These are phyloP conservation scores for Hericium rajendrae DNA, from an alignment of 768 basidiomycete genomes.

Conservation along the genomic window DNA sequence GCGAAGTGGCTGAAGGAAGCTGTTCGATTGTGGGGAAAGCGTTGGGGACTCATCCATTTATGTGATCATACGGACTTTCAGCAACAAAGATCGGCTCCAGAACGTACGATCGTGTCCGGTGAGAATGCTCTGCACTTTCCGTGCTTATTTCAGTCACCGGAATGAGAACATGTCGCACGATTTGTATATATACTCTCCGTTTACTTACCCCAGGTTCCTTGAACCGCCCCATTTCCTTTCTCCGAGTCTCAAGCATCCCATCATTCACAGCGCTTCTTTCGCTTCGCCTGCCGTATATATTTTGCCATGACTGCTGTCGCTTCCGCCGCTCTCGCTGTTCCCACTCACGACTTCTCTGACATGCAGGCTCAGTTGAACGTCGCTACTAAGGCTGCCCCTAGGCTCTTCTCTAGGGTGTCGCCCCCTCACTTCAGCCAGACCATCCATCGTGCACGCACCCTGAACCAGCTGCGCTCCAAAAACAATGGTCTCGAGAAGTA, in stretches of 20 bases:
- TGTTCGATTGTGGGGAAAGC: background rate
- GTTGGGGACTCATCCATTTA: background rate
- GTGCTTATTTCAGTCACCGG: too few relatives aligned
- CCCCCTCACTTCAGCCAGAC: constrained; percentile 18
- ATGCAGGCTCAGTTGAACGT: constrained; percentile 9
- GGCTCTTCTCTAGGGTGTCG: constrained; percentile 10
- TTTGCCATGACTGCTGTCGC: background rate
- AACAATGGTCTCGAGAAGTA: constrained; percentile 71
- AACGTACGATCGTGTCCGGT: background rate
- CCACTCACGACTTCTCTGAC: background rate
- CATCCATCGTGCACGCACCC: constrained; percentile 50
- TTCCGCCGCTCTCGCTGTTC: background rate
- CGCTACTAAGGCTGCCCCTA: constrained; percentile 3
- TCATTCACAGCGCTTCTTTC: background rate
- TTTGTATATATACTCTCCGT: background rate
- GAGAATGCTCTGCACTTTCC: too few relatives aligned
- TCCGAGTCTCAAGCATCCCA: background rate
- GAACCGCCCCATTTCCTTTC: background rate
- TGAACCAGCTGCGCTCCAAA: constrained; percentile 66
- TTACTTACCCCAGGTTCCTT: background rate
- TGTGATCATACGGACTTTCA: background rate
- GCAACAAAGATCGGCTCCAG: background rate
- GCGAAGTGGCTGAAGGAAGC: background rate
- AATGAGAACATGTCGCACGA: too few relatives aligned
- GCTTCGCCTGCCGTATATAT: background rate